Evolutionary conservation across 768 basidiomycete genomes (phyloP).

Genomic region (Termitomyces sp.): DNA sequence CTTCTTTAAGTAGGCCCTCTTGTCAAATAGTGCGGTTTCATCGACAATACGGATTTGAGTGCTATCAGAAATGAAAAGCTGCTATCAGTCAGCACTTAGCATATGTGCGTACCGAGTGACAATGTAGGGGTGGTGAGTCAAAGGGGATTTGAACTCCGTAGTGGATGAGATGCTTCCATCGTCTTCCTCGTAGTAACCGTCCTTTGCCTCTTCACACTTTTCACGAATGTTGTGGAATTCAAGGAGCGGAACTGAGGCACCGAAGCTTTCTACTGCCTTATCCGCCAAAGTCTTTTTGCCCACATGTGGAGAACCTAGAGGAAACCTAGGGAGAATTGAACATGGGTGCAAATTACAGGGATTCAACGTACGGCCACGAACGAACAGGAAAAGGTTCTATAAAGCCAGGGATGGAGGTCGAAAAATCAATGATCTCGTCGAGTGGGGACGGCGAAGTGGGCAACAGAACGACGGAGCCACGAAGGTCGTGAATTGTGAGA

Average conservation of each 20-base stretch:
- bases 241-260: conserved; percentile 27
- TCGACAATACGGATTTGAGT: conserved; percentile 29
- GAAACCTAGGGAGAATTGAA: conserved; percentile 13
- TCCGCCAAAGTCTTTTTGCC: conserved; percentile 20
- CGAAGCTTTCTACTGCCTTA: conserved; percentile 28
- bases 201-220: conserved; percentile 10
- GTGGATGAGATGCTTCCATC: conserved; percentile 11
- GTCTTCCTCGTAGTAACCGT: conserved; percentile 3
- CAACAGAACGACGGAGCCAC: conserved; percentile 31
- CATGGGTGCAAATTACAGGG: neutral
- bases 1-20: conserved; percentile 21
- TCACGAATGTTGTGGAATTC: conserved; percentile 26
- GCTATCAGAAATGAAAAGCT: conserved; percentile 13
- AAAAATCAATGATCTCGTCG: conserved; percentile 22
- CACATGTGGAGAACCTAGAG: conserved; percentile 14
- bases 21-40: conserved; percentile 24
- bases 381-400: conserved; percentile 21
- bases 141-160: conserved; percentile 14
- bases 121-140: conserved; percentile 29
- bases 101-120: conserved; percentile 24
- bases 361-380: conserved; percentile 22
- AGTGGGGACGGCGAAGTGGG: conserved; percentile 26
- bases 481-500: conserved; percentile 27
- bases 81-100: too few relatives aligned
- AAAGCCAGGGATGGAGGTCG: conserved; percentile 25